A percentile compares a stretch with the other conserved stretches of the same genome.
Conservation (phyloP, 2,329 filamentous ascomycete genomes). For the Exophiala alcalophila region DNA sequence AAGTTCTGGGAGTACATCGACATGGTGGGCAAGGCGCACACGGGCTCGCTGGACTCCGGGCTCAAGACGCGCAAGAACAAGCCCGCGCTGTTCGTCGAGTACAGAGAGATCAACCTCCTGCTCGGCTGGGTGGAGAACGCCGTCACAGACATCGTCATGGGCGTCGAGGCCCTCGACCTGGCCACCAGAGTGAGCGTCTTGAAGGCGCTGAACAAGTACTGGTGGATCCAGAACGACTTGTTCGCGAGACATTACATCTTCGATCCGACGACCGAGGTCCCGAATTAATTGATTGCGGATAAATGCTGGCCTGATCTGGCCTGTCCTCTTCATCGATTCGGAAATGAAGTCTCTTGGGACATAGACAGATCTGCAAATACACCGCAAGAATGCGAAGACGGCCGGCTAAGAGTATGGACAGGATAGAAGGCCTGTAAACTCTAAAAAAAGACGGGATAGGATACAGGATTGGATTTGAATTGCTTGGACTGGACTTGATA, state of each 20-base stretch:
- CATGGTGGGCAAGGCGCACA: slow-evolving; percentile 34
- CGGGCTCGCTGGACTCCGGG: slow-evolving; percentile 29
- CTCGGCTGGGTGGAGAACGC: slow-evolving; percentile 34
- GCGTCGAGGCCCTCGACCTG: slow-evolving; percentile 30
- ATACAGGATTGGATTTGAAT: too few relatives aligned
- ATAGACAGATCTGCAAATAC: too few relatives aligned
- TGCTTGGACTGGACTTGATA: too few relatives aligned
- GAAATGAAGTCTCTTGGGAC: too few relatives aligned
- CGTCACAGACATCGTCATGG: slow-evolving; percentile 32
- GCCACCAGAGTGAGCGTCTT: slow-evolving; percentile 30
- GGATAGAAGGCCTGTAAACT: too few relatives aligned
- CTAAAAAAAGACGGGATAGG: too few relatives aligned
- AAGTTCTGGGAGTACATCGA: slow-evolving; percentile 34
- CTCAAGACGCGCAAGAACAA: slow-evolving; percentile 31
- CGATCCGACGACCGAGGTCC: too few relatives aligned
- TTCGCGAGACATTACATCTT: slow-evolving; percentile 33
- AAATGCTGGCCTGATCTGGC: too few relatives aligned
- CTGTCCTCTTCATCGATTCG: too few relatives aligned
- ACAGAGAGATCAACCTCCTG: slow-evolving; percentile 32
- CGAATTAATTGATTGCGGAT: too few relatives aligned
- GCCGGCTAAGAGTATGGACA: too few relatives aligned
- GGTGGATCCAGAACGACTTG: slow-evolving; percentile 37
- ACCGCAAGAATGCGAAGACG: too few relatives aligned
- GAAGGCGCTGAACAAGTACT: slow-evolving; percentile 33
- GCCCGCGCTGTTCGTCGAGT: slow-evolving; percentile 32